Base-by-base conservation (phyloP, 202 grass and related monocot species). In the Miscanthus sacchariflorus region DNA sequence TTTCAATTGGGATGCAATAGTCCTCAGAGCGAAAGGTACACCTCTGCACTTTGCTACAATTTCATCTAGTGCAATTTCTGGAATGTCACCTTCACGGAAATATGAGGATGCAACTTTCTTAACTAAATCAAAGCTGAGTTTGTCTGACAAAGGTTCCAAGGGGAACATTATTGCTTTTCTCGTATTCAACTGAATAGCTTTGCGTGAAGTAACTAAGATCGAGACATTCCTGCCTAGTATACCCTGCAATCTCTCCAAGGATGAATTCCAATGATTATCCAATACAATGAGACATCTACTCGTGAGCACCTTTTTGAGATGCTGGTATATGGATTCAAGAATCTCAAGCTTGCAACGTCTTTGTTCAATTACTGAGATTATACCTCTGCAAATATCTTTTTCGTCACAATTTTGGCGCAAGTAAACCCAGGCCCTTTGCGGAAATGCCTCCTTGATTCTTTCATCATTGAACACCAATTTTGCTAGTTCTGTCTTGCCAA, bases 171-270 rank as follows among this genome's bases (percentile, higher is more conserved):
- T 48, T 12, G 40, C 33, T n/a, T 68, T 81, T 12, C 8, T 5
- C 11, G 0, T 68, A 43, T 12, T 25, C 61, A 65, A 81, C 6
- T 17, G 19, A 81, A 68, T 81, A 9, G 24, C 61, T 46, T 12
- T 81, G 15, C 78, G 78, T 21, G 78, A 81, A 81, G 78, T 81
- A 48, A 81, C 35, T 68, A 81, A 66, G 7, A 65, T 30, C 1
- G 78, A 43, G 24, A 81, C 61, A 48, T 81, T 68, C 8, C 30
- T 48, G 6, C 78, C 78, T 68, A 81, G 14, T 81, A 81, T 18
- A 33, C 27, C 61, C 61, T 81, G 2, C 40, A 81, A 3, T 4
- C 25, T 17, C 18, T 3, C 17, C 39, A 81, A 44, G 7, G 30
- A 0, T 33, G 24, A 19, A 30, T 68, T 7, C 61, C 78, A 81